phyloP scores from a whole-genome alignment of 768 basidiomycete species.

The Pleurotus giganteus region DNA sequence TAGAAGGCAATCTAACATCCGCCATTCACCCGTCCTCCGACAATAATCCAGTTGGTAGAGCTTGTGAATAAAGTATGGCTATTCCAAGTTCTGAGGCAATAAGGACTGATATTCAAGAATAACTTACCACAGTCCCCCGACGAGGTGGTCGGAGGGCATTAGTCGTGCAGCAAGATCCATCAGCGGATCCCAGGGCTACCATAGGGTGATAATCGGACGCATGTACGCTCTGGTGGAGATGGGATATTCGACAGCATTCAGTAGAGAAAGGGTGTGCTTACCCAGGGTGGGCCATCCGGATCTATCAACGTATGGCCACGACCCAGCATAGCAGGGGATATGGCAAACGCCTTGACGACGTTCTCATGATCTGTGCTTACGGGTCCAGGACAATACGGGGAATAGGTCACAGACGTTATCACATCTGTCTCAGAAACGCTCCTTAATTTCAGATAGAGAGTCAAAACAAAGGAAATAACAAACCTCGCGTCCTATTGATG shows the following conservation, averaged over 20 bases:
- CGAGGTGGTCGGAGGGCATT: conserved; percentile 68
- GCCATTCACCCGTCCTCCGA: conserved; percentile 66
- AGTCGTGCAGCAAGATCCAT: conserved; percentile 78
- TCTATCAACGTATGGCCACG: conserved; percentile 70
- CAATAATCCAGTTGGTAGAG: conserved; percentile 89
- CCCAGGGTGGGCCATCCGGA: conserved; percentile 82
- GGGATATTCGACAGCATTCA: neutral
- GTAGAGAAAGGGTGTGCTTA: conserved; percentile 31
- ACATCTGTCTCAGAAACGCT: conserved; percentile 49
- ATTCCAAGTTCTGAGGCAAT: neutral
- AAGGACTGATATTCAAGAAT: neutral
- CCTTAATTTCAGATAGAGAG: neutral
- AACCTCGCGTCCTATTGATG: conserved; percentile 79
- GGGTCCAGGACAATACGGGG: conserved; percentile 63
- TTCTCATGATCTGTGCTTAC: conserved; percentile 85
- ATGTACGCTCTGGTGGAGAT: conserved; percentile 51
- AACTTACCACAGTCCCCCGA: conserved; percentile 66
- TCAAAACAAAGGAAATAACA: conserved; percentile 4
- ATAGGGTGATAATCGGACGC: conserved; percentile 88
- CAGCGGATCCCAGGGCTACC: conserved; percentile 76
- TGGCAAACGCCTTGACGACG: conserved; percentile 69
- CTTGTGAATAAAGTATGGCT: conserved; percentile 79
- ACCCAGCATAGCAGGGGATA: conserved; percentile 72
- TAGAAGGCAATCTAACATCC: conserved; percentile 86
- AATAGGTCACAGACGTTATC: conserved; percentile 65